Base-by-base conservation (phyloP, 306 rosid genomes). In the Quercus agrifolia region DNA sequence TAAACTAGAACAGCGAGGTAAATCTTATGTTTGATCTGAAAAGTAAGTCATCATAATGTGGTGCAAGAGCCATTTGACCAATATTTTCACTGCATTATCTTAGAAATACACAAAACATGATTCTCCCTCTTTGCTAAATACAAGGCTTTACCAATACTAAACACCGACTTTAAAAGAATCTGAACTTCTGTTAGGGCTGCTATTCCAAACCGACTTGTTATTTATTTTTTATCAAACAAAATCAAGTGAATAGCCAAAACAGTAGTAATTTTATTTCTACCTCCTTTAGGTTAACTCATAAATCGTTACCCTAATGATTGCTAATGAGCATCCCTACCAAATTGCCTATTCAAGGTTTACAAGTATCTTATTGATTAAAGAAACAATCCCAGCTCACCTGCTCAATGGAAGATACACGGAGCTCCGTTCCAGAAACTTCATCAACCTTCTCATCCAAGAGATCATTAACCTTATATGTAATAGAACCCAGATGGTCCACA, bases 401-500 rank as follows among this genome's bases (percentile, higher is more conserved):
- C 84, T 93, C 97, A 67, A 96, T 96, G 87, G 94, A 96, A 71
- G 98, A 91, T 70, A 93, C 92, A 55, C 94, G 90, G 46, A 91
- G 79, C 80, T 96, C 97, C 0, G 99, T 88, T 79, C 90, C 92
- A 31, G 98, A 93, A 76, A 90, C 98, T 90, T 96, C 96, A 70
- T 86, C 96, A 63, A 93, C 97, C 81, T 96, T 96, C 82, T 96
- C 99, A 79, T 96, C 98, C 82, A 96, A 86, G 83, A 96, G 86
- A 86, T 93, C 98, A 31, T 87, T 91, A 61, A 96, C 98, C 87
- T 96, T 96, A 77, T 89, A 96, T 62, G 97, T 89, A 82, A 89
- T 98, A 73, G 99, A 93, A 77, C 99, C 99, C 82, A 96, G 83
- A 83, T 96, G 99, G 83, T 96, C 99, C 87, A 96, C 99, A 4